Evolutionary conservation across 805 yeast species (phyloP).

Genomic region (Dipodascus albidus): DNA sequence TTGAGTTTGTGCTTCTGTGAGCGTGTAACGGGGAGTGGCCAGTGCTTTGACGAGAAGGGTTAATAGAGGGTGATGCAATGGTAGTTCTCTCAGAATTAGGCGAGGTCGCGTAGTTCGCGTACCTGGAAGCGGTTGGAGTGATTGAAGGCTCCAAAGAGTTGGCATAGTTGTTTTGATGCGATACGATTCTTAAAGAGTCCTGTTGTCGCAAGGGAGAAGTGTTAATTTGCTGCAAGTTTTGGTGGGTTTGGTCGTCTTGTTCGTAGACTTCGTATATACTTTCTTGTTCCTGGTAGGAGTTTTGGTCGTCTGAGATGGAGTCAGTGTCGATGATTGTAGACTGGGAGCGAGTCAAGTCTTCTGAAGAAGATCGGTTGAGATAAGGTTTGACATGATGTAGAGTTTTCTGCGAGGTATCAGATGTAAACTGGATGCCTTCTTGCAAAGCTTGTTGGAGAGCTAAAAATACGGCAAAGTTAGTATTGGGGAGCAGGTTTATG

Average conservation of each 20-base stretch:
- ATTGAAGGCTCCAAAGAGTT: not conserved
- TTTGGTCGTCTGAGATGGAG: not conserved
- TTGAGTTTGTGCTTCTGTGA: not conserved
- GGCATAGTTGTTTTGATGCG: not conserved
- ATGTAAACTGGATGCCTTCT: conserved; percentile 1
- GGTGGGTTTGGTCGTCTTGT: not conserved
- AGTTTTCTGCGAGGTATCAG: conserved; percentile 2
- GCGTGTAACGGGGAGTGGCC: not conserved
- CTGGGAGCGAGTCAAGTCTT: conserved; percentile 1
- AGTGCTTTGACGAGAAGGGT: not conserved
- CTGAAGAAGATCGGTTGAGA: not conserved
- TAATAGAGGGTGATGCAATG: not conserved
- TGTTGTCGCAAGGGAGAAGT: not conserved
- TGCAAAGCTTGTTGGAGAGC: not conserved
- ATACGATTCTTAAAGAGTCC: not conserved
- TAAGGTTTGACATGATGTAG: conserved; percentile 1
- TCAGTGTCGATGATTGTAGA: not conserved
- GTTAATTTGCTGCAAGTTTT: not conserved
- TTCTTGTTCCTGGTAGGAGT: not conserved
- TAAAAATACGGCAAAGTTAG: not conserved
- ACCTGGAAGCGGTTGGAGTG: not conserved
- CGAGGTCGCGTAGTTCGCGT: not conserved
- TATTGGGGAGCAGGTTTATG: not conserved
- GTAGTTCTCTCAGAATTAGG: not conserved
- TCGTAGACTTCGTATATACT: not conserved